These are phyloP conservation scores for Exophiala dermatitidis DNA, from an alignment of 2,329 filamentous ascomycete species.

Conservation along the genomic window DNA sequence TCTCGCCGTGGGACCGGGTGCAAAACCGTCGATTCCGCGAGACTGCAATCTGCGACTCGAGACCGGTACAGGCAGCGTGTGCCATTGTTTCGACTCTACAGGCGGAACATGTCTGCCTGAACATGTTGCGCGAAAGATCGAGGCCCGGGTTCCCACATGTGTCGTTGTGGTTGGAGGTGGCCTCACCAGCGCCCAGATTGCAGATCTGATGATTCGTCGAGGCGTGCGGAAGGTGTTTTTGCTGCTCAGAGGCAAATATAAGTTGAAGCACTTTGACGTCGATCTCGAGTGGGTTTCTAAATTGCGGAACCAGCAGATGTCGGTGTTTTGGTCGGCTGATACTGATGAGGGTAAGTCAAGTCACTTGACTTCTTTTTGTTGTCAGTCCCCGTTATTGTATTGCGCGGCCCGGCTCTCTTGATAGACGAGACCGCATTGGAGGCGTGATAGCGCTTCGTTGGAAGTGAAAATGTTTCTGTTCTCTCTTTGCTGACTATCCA, in stretches of 20 bases:
- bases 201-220: conserved; percentile 57
- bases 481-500: too few species aligned
- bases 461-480: too few species aligned
- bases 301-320: conserved; percentile 69
- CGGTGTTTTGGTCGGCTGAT: conserved; percentile 69
- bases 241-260: conserved; percentile 53
- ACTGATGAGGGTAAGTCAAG: conserved; percentile 45
- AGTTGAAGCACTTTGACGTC: conserved; percentile 71
- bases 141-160: conserved; percentile 38
- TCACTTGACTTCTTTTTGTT: conserved; percentile 25
- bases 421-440: too few species aligned
- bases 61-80: conserved; percentile 34
- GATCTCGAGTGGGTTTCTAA: conserved; percentile 74
- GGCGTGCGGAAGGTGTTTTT: conserved; percentile 64
- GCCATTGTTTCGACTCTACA: conserved; percentile 58
- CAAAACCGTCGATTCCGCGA: conserved; percentile 33
- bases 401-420: too few species aligned
- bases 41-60: conserved; percentile 11
- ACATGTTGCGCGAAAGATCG: conserved; percentile 48
- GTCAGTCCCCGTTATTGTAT: too few species aligned
- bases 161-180: conserved; percentile 68
- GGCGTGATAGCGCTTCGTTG: too few species aligned
- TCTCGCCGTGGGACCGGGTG: conserved; percentile 63
- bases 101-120: conserved; percentile 48
- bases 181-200: conserved; percentile 66